Percentiles rank a stretch among this genome's conserved stretches.
phyloP scores from a whole-genome alignment of 495 filamentous ascomycete genomes.

The Pseudoneurospora amorphoporcata region DNA sequence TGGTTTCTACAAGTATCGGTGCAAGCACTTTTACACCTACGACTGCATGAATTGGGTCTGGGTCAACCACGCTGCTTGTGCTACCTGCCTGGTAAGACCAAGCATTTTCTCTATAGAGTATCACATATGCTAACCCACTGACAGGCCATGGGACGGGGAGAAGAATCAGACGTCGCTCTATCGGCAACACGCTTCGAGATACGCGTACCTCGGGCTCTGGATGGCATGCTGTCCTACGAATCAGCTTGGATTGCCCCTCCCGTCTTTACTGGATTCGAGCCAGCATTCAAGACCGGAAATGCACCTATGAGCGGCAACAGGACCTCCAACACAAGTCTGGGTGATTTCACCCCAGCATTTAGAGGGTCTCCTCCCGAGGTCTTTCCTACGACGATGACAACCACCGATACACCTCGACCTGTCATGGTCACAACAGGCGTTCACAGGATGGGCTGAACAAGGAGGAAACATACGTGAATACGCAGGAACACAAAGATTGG shows the following conservation, averaged over 20 bases:
- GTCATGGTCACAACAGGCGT: slow-evolving; percentile 10
- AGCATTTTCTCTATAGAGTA: neutral
- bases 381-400: slow-evolving; percentile 20
- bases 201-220: slow-evolving; percentile 32
- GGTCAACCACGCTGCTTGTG: slow-evolving; percentile 47
- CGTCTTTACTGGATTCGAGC: neutral
- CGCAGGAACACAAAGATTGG: too few species aligned
- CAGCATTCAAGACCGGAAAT: neutral
- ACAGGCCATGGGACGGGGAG: slow-evolving; percentile 41
- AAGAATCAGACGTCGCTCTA: slow-evolving; percentile 13
- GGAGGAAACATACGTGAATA: neutral
- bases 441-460: neutral
- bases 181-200: slow-evolving; percentile 15
- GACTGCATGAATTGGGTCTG: slow-evolving; percentile 54
- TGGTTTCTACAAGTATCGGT: slow-evolving; percentile 51
- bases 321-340: neutral
- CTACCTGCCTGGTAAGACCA: slow-evolving; percentile 43
- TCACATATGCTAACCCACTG: neutral
- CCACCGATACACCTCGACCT: slow-evolving; percentile 27
- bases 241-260: neutral
- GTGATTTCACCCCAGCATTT: neutral
- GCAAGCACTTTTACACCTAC: slow-evolving; percentile 49
- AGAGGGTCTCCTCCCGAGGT: slow-evolving; percentile 2
- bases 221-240: slow-evolving; percentile 24
- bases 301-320: neutral